A percentile compares a stretch with the other conserved stretches of the same genome.
These are phyloP conservation scores for Handroanthus guayacan DNA, from an alignment of 257 asterid genomes.

Conservation along the genomic window DNA sequence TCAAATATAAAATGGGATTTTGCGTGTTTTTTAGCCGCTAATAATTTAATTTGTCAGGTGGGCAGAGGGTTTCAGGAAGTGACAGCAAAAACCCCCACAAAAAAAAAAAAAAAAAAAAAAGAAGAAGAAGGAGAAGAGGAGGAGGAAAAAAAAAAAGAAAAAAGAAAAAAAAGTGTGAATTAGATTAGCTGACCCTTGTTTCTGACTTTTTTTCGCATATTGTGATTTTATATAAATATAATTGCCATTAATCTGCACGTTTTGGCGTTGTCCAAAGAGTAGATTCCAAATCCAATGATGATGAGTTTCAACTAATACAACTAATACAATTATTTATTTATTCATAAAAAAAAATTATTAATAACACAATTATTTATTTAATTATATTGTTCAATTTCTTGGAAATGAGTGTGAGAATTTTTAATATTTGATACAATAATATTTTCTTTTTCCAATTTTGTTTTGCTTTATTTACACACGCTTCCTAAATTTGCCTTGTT, in stretches of 20 bases:
- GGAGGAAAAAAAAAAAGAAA: no score
- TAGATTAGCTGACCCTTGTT: constrained; percentile 30
- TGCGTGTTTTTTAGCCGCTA: background rate
- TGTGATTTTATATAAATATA: constrained; percentile 13
- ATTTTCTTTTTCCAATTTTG: background rate
- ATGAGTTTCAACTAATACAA: constrained; percentile 31
- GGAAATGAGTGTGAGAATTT: background rate
- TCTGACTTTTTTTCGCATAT: constrained; percentile 17
- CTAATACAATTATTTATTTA: constrained; percentile 17
- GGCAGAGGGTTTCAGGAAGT: constrained; percentile 11
- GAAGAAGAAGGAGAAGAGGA: no score
- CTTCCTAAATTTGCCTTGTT: no score
- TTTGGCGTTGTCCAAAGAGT: constrained; percentile 33
- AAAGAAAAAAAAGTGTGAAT: background rate
- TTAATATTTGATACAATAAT: background rate
- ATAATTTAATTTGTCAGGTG: constrained; percentile 8
- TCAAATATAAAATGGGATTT: background rate
- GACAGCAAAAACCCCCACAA: constrained; percentile 19
- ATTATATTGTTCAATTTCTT: constrained; percentile 6
- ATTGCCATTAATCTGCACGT: constrained; percentile 39
- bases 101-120: no score
- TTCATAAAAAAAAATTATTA: no score
- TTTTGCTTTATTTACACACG: background rate
- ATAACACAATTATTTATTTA: background rate
- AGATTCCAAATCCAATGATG: constrained; percentile 36